phyloP scores from a whole-genome alignment of 371 early-diverging fungal species.

The Apophysomyces ossiformis region DNA sequence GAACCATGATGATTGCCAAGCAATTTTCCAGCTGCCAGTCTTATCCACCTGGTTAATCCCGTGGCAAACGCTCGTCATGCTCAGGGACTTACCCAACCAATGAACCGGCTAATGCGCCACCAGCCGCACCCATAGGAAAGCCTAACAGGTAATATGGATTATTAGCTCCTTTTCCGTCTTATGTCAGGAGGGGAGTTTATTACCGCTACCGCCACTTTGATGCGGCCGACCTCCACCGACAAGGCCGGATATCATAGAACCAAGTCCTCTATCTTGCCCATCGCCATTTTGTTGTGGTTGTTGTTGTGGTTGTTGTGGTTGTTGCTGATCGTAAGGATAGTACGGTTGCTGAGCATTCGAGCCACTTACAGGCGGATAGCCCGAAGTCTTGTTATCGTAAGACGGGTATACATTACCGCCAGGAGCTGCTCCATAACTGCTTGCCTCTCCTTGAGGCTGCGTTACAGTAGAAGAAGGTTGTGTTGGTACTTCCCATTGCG shows the following conservation, averaged over 20 bases:
- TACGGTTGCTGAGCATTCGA: slow-evolving; percentile 4
- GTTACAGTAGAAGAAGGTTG: background rate
- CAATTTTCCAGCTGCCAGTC: slow-evolving; percentile 24
- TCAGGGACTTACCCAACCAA: slow-evolving; percentile 25
- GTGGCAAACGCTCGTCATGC: background rate
- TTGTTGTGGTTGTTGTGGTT: slow-evolving; percentile 13
- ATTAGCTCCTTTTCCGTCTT: background rate
- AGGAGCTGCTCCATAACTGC: slow-evolving; percentile 18
- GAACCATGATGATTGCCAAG: slow-evolving; percentile 14
- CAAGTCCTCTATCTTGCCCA: slow-evolving; percentile 26
- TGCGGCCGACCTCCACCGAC: slow-evolving; percentile 22
- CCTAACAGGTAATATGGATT: background rate
- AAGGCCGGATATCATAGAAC: slow-evolving; percentile 24
- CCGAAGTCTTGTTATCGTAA: background rate
- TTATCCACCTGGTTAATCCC: background rate
- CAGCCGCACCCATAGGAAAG: slow-evolving; percentile 16
- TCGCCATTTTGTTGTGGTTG: slow-evolving; percentile 11
- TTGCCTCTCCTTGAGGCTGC: slow-evolving; percentile 29
- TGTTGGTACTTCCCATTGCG: slow-evolving; percentile 48
- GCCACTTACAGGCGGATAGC: slow-evolving; percentile 9
- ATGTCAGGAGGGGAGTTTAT: background rate
- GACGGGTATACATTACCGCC: slow-evolving; percentile 15
- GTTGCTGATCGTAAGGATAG: slow-evolving; percentile 16
- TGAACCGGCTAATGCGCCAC: slow-evolving; percentile 26
- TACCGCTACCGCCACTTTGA: slow-evolving; percentile 7